These are phyloP conservation scores for Fusarium abutilonis DNA, from an alignment of 2,329 filamentous ascomycete species.

Conservation along the genomic window DNA sequence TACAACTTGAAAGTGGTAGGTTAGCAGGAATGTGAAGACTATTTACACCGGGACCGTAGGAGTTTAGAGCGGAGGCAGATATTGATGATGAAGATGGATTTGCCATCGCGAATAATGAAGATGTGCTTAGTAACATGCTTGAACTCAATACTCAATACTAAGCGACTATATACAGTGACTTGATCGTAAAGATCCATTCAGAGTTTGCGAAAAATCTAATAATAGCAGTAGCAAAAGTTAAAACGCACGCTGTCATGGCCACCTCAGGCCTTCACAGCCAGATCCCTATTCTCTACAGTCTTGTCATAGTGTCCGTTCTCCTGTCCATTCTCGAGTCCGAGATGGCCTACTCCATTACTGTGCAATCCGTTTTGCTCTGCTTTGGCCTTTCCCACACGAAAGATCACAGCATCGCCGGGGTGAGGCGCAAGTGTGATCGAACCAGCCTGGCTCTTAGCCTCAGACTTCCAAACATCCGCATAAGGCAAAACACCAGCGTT, in stretches of 20 bases:
- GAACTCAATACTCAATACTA: no score
- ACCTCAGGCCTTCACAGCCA: not conserved
- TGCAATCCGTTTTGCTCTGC: not conserved
- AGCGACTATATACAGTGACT: no score
- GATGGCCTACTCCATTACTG: not conserved
- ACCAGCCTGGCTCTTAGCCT: not conserved
- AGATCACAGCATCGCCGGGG: conserved; percentile 17
- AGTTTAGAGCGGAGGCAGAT: no score
- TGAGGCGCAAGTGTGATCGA: conserved; percentile 9
- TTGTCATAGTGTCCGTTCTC: not conserved
- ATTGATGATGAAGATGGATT: no score
- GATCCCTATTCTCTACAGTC: not conserved
- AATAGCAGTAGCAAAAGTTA: no score
- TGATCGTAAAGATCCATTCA: no score
- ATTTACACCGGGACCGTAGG: no score
- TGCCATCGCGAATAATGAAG: no score
- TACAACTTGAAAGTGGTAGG: not conserved
- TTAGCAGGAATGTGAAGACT: no score
- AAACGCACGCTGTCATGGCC: no score
- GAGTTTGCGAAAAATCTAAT: no score
- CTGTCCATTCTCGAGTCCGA: not conserved
- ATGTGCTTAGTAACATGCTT: no score
- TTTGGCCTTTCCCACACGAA: not conserved
- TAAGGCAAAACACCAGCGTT: conserved; percentile 29
- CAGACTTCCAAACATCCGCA: not conserved